Base-by-base conservation (phyloP, 2,329 filamentous ascomycete genomes). In the Claviceps purpurea region DNA sequence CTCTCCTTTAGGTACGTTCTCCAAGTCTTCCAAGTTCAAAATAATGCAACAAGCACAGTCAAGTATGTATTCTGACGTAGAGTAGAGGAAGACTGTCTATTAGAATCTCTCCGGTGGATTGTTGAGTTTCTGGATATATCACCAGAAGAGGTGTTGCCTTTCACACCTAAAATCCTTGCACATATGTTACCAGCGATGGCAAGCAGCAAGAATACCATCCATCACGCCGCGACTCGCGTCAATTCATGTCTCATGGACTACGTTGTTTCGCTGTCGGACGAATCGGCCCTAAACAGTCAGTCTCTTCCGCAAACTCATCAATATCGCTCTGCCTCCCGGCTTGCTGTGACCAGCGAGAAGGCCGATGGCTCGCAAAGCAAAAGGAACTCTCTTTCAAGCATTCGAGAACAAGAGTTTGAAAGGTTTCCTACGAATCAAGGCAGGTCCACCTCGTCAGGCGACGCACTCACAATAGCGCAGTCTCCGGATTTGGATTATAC, bases 91-190 rank as follows among this genome's bases (percentile, higher is more conserved):
- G 88, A 95, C 62, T 90, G 94, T 57, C 79, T 96, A 45, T 76
- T 96, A 41, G 94, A 95, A 50, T 89, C 90, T 3, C 74, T 98
- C 30, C 81, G 89, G 56, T 98, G 93, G 93, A 89, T 98, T 57
- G 89, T 96, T 58, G 87, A 86, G 54, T 96, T 98, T 65, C 85
- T 98, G 59, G 90, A 97, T 57, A 97, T 98, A 46, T 96, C 90
- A 60, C 91, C 93, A 0, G 93, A 96, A 64, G 93, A 98, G 62
- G 94, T 98, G 4, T 76, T 98, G 43, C 87, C 87, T 4, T 97
- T 97, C 65, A 93, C 95, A 0, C 94, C 94, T 22, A 87, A 89
- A 59, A 84, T 98, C 34, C 72, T 98, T 44, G 89, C 89, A 1
- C 88, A 96, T 62, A 85, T 98, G 52, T 77, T 98, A 30, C 94